Base-by-base conservation (phyloP, 371 early-diverging fungal species). In the Choanephora cucurbitarum region DNA sequence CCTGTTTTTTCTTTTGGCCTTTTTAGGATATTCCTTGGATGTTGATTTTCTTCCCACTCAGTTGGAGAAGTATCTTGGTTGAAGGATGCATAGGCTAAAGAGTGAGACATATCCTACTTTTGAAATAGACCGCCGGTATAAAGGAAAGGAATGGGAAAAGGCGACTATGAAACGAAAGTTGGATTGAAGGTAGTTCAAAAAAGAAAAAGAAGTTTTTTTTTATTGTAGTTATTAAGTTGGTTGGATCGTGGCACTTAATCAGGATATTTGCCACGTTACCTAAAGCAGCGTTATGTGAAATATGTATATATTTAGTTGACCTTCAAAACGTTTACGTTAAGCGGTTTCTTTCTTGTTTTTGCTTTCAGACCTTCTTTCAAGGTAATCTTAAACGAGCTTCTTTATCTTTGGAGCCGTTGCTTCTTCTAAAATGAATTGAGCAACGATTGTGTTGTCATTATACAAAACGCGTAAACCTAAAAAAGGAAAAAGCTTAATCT, bases 11-110 rank as follows among this genome's bases (percentile, higher is more conserved):
- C 6, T 43, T 24, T 7, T 51, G 2, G 19, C 46, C 10, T 50
- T 33, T 11, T 8, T 49, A 28, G 18, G 44, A 17, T 39, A 11
- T 45, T 58, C 13, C 37, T 54, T n/a, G 54, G n/a, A 28, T 54
- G n/a, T n/a, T n/a, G 58, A n/a, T 55, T 55, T 31, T 63, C 63
- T 44, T 63, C 63, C 57, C 63, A 63, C 41, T 63, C 63, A 23
- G 53, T 49, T 9, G 63, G 49, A 21, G 49, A 28, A 14, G 57
- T 58, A 18, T 63, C 44, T 43, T 63, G 63, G 23, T 45, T 63
- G 40, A 57, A 57, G 7, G 51, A 34, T 22, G n/a, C 22, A 14
- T 39, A 41, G 8, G 21, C 7, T 32, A 56, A 43, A 13, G 57
- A 56, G 6, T 33, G 48, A 50, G 58, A 32, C 58, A 57, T 56